A percentile compares a stretch with the other conserved stretches of the same genome.
Conservation (phyloP, 129 eudicot genomes). For the Artemisia argyi region DNA sequence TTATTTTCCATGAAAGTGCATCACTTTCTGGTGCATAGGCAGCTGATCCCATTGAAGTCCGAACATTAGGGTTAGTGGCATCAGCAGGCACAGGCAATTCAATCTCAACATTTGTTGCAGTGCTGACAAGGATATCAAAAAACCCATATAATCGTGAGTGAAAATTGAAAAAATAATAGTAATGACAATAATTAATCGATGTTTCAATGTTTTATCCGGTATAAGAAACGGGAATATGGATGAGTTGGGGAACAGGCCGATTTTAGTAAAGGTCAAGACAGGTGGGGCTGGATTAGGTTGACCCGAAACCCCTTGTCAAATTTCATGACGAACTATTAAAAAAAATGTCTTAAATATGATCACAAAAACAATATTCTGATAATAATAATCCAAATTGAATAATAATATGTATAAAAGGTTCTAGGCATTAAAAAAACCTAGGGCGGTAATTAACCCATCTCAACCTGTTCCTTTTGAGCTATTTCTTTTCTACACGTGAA, state of each 20-base stretch:
- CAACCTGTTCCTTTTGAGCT: not conserved
- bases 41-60: conserved; percentile 97
- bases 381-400: not conserved
- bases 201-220: not conserved
- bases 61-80: conserved; percentile 87
- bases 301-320: not conserved
- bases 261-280: not conserved
- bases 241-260: not conserved
- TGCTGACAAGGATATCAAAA: conserved; percentile 47
- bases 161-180: not conserved
- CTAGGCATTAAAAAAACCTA: not conserved
- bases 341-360: not conserved
- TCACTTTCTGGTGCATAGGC: conserved; percentile 96
- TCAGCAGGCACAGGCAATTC: conserved; percentile 91
- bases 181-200: not conserved
- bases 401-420: not conserved
- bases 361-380: not conserved
- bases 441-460: not conserved
- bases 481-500: not conserved
- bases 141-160: conserved; percentile 15
- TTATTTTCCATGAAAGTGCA: conserved; percentile 88
- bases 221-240: not conserved
- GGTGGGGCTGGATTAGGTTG: not conserved
- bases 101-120: conserved; percentile 95
- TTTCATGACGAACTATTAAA: not conserved